Evolutionary conservation across 148 eudicot species (phyloP), one percentile per base, ranked within the genome.

Genomic region (Rhododendron griersonianum): DNA sequence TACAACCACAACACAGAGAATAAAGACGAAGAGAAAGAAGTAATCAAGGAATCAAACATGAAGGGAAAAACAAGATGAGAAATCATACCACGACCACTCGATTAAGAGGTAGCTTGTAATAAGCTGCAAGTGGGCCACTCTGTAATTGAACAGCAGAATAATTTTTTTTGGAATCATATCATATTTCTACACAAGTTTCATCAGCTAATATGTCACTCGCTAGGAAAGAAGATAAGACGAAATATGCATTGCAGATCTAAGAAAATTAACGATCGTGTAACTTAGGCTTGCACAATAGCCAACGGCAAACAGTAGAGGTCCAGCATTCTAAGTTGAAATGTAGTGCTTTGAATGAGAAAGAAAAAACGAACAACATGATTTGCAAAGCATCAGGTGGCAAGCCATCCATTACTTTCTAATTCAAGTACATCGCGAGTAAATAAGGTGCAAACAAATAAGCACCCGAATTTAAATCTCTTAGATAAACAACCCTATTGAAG

Each of bases 111-210:
- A 97, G 90, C 91, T 95, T 95, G 89, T 97, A 97, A 84, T 97
- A 97, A 79, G 99, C 99, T 48, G 98, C 99, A 82, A 97, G 94
- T 51, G 96, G 98, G 78, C 95, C 99, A 80, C 87, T 86, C 99
- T 96, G 94, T 86, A 89, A 89, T 87, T 67, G 25, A 67, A 67
- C 33, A n/a, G 5, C 73, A 65, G 71, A 5, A 25, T 11, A 67
- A 67, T 3, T 67, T 25, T 41, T 67, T 11, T n/a, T 67, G 77
- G 37, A 55, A 89, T 33, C 25, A 41, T 77, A 47, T 45, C 21
- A 47, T n/a, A 67, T n/a, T 73, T 25, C 51, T 45, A 19, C 33
- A 65, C 14, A 59, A 59, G 74, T 85, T 85, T 78, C 3, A 78
- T 25, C 61, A 6, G 67, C 63, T 71, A 84, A 71, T 21, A 28